A percentile compares a stretch with the other conserved stretches of the same genome.
phyloP scores from a whole-genome alignment of 805 yeast genomes.

The Schizosaccharomyces pombe region DNA sequence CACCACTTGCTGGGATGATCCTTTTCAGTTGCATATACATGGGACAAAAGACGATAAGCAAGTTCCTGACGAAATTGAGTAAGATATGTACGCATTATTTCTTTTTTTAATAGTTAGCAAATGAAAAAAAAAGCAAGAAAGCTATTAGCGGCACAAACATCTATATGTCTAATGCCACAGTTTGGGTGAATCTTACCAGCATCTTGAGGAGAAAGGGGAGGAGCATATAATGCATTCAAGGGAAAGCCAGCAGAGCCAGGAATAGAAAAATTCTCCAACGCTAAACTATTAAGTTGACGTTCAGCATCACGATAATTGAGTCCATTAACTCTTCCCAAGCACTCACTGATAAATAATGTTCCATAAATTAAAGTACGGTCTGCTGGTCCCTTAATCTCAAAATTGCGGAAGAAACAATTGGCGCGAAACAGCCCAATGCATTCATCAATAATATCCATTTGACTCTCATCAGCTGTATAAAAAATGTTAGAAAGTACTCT shows the following conservation, averaged over 20 bases:
- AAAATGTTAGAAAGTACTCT: slow-evolving; percentile 14
- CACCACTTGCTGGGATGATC: slow-evolving; percentile 57
- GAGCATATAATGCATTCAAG: slow-evolving; percentile 48
- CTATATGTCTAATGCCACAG: no score
- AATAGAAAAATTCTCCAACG: slow-evolving; percentile 66
- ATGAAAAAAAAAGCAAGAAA: neutral
- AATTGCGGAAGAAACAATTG: slow-evolving; percentile 86
- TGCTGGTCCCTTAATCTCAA: slow-evolving; percentile 87
- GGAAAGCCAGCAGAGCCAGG: slow-evolving; percentile 96
- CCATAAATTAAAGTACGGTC: slow-evolving; percentile 88
- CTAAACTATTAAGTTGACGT: slow-evolving; percentile 47
- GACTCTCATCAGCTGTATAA: slow-evolving; percentile 20
- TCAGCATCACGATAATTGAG: slow-evolving; percentile 15
- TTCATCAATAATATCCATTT: slow-evolving; percentile 84
- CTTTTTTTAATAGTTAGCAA: slow-evolving; percentile 13
- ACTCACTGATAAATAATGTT: slow-evolving; percentile 66
- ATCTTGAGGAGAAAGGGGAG: slow-evolving; percentile 54
- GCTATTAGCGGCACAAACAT: neutral
- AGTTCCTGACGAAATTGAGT: slow-evolving; percentile 90
- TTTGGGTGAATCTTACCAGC: no score
- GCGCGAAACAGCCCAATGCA: slow-evolving; percentile 78
- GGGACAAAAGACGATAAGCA: slow-evolving; percentile 50
- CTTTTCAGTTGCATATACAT: slow-evolving; percentile 35
- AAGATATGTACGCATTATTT: slow-evolving; percentile 55
- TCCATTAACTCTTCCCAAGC: slow-evolving; percentile 39